Percentiles rank a stretch among this genome's conserved stretches.
phyloP scores from a whole-genome alignment of 306 rosid species.

The Lathyrus tuberosus region DNA sequence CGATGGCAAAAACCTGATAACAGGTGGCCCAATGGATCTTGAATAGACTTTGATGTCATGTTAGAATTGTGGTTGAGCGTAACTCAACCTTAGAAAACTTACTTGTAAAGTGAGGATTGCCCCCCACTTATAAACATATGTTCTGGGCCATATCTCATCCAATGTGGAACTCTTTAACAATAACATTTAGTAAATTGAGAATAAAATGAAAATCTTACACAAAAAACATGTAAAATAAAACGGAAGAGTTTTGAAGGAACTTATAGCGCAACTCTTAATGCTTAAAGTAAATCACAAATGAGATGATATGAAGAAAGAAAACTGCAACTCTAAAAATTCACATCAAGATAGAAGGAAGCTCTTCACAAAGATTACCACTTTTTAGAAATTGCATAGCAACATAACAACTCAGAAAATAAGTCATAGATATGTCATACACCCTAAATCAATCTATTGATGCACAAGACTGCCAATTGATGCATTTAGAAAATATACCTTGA shows the following conservation, averaged over 20 bases:
- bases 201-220: slow-evolving; percentile 9
- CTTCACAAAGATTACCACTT: background rate
- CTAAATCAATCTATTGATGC: slow-evolving; percentile 28
- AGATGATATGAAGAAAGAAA: slow-evolving; percentile 31
- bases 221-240: slow-evolving; percentile 16
- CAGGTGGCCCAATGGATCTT: too few relatives aligned
- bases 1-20: too few relatives aligned
- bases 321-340: background rate
- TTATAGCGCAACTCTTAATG: slow-evolving; percentile 11
- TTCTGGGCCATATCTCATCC: too few relatives aligned
- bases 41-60: too few relatives aligned
- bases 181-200: slow-evolving; percentile 16
- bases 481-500: slow-evolving; percentile 60
- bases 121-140: too few relatives aligned
- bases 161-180: too few relatives aligned
- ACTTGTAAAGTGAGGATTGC: too few relatives aligned
- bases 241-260: slow-evolving; percentile 15
- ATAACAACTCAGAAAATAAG: slow-evolving; percentile 8
- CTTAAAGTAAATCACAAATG: slow-evolving; percentile 16
- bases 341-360: slow-evolving; percentile 22
- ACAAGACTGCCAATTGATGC: slow-evolving; percentile 14
- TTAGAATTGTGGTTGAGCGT: too few relatives aligned
- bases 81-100: too few relatives aligned
- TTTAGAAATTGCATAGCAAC: slow-evolving; percentile 13
- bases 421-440: slow-evolving; percentile 9